Percentiles rank a stretch among this genome's conserved stretches.
Conservation (phyloP, 805 yeast genomes). For the Saccharomycopsis schoenii region DNA sequence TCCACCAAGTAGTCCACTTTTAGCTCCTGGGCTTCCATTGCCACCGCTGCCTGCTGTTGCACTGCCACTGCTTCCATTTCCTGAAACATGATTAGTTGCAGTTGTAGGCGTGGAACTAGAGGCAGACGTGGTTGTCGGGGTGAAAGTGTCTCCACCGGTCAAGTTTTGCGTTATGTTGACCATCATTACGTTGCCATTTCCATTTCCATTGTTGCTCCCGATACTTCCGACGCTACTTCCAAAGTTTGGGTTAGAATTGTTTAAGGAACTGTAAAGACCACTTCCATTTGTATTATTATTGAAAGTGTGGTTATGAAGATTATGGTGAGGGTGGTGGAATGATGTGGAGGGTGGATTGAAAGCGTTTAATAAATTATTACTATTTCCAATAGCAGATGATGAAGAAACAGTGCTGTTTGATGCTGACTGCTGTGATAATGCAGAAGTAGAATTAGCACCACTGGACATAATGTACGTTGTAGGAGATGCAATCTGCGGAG, state of each 20-base stretch:
- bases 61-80: not conserved
- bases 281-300: not conserved
- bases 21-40: conserved; percentile 1
- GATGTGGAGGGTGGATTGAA: conserved; percentile 5
- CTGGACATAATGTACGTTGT: not conserved
- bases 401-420: not conserved
- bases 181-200: conserved; percentile 9
- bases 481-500: not conserved
- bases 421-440: not conserved
- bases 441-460: not conserved
- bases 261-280: conserved; percentile 14
- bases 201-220: not conserved
- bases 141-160: conserved; percentile 18
- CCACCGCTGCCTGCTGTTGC: conserved; percentile 2
- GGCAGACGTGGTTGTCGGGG: not conserved
- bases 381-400: not conserved
- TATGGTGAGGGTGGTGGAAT: not conserved
- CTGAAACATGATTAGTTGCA: not conserved
- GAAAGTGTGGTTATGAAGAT: not conserved
- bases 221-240: not conserved
- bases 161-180: conserved; percentile 15
- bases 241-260: conserved; percentile 17
- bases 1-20: conserved; percentile 8
- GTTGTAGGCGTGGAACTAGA: not conserved
- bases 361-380: not conserved